Conservation (phyloP, 1,284 basidiomycete genomes). For the Rhodotorula sp. region DNA sequence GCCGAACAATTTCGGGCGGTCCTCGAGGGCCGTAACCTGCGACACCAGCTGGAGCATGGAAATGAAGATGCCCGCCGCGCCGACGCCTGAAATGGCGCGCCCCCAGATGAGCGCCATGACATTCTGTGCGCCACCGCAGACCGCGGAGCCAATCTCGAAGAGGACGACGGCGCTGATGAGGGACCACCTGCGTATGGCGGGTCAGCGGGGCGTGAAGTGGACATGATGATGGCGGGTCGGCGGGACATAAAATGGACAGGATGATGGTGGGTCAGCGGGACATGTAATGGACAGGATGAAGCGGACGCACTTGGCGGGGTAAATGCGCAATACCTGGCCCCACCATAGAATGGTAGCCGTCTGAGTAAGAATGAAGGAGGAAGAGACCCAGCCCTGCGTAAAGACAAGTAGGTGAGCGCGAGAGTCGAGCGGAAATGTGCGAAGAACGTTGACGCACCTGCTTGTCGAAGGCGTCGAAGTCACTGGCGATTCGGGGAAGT, state of each 20-base stretch:
- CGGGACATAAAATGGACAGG: neutral
- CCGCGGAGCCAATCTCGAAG: conserved; percentile 58
- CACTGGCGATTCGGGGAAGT: conserved; percentile 53
- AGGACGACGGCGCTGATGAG: conserved; percentile 55
- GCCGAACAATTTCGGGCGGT: conserved; percentile 54
- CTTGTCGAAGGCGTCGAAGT: conserved; percentile 55
- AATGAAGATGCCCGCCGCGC: conserved; percentile 57
- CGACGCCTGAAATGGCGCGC: conserved; percentile 57
- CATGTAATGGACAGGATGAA: conserved; percentile 23
- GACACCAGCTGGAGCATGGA: conserved; percentile 50
- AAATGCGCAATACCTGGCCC: conserved; percentile 53
- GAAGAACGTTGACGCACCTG: conserved; percentile 37
- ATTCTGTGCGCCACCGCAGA: conserved; percentile 57
- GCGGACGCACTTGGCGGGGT: conserved; percentile 48
- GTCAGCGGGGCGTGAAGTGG: neutral
- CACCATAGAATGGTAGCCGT: conserved; percentile 53
- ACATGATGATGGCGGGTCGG: too few species aligned
- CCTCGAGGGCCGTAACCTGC: conserved; percentile 54
- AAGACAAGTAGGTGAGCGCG: too few species aligned
- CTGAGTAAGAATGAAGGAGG: conserved; percentile 56
- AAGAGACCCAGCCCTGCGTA: conserved; percentile 51
- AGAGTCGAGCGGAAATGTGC: conserved; percentile 32
- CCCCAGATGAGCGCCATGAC: conserved; percentile 58
- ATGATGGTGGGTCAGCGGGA: conserved; percentile 46
- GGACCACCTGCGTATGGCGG: conserved; percentile 7